Percentiles rank a stretch among this genome's conserved stretches.
Evolutionary conservation across 2,329 filamentous ascomycete species (phyloP).

Genomic region (Phyllachora maydis): DNA sequence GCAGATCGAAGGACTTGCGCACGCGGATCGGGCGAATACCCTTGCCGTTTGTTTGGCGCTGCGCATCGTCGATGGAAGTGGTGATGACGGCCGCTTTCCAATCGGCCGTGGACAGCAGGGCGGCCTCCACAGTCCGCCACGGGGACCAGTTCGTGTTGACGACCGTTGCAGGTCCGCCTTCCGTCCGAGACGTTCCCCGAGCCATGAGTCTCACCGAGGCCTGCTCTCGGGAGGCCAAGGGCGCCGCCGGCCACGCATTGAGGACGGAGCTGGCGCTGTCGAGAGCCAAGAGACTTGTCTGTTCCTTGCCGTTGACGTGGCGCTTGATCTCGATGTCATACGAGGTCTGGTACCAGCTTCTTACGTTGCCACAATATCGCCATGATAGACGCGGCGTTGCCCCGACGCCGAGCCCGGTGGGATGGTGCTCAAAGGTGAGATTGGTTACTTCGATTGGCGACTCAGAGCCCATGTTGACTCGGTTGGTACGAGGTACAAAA

Average conservation of each 20-base stretch:
- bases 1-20: slow-evolving; percentile 4
- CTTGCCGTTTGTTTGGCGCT: background rate
- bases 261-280: slow-evolving; percentile 9
- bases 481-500: no score
- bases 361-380: slow-evolving; percentile 2
- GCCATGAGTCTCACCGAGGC: slow-evolving; percentile 4
- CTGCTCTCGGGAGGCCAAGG: slow-evolving; percentile 3
- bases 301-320: background rate
- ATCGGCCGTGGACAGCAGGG: slow-evolving; percentile 3
- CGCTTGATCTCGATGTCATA: slow-evolving; percentile 5
- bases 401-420: slow-evolving; percentile 5
- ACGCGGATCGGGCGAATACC: slow-evolving; percentile 5
- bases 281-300: slow-evolving; percentile 1
- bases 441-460: background rate
- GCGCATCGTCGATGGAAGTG: background rate
- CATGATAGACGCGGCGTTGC: slow-evolving; percentile 6
- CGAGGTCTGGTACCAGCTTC: slow-evolving; percentile 4
- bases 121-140: slow-evolving; percentile 4
- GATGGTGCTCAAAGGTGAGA: slow-evolving; percentile 6
- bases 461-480: no score
- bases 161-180: background rate
- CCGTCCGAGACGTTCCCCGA: background rate
- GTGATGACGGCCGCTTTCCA: slow-evolving; percentile 3
- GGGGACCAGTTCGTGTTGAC: slow-evolving; percentile 4
- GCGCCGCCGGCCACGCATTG: slow-evolving; percentile 13